Evolutionary conservation across 495 filamentous ascomycete species (phyloP).

Genomic region (Saxispiralis lemnorum): DNA sequence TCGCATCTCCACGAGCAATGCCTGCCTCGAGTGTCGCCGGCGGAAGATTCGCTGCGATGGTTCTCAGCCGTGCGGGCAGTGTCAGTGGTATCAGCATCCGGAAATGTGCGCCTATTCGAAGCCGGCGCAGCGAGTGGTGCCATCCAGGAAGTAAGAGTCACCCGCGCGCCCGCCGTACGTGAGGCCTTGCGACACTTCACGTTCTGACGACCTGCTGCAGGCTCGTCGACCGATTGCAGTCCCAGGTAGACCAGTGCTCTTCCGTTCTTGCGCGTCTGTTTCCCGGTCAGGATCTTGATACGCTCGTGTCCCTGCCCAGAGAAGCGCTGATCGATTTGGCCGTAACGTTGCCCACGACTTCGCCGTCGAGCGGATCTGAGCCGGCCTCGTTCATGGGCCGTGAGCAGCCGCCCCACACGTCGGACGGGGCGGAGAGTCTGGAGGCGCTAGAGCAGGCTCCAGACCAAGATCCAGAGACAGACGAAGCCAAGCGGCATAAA

Average conservation of each 20-base stretch:
- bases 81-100: conserved; percentile 23
- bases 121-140: conserved; percentile 22
- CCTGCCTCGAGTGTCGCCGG: conserved; percentile 13
- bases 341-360: conserved; percentile 19
- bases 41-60: conserved; percentile 16
- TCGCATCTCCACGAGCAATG: conserved; percentile 11
- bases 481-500: conserved; percentile 19
- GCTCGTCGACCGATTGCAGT: conserved; percentile 20
- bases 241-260: conserved; percentile 17
- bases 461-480: conserved; percentile 18
- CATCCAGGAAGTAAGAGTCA: conserved; percentile 21
- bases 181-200: too few species aligned
- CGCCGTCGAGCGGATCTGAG: conserved; percentile 24
- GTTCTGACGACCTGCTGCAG: conserved; percentile 6
- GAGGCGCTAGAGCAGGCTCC: conserved; percentile 25
- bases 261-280: conserved; percentile 29
- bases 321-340: conserved; percentile 34
- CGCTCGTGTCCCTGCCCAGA: conserved; percentile 28
- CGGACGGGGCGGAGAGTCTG: conserved; percentile 23
- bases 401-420: conserved; percentile 8
- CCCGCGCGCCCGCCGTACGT: background rate
- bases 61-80: conserved; percentile 9
- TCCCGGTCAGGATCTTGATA: conserved; percentile 29
- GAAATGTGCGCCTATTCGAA: conserved; percentile 22
- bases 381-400: background rate